These are phyloP conservation scores for Microbotryum lychnidis-dioicae DNA, from an alignment of 1,284 basidiomycete genomes.

Conservation along the genomic window DNA sequence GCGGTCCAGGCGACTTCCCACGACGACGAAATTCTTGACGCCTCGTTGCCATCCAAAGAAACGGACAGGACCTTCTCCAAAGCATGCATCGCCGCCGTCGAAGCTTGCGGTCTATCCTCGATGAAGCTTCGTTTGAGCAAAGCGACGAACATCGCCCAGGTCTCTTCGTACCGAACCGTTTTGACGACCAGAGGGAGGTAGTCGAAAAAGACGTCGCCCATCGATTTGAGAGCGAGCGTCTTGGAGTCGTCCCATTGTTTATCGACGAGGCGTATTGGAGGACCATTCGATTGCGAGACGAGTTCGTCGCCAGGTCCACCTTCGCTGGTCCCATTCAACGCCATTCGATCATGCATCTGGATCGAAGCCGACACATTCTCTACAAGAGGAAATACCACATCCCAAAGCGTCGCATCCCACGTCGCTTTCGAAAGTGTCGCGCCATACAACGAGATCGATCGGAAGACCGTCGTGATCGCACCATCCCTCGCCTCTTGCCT, in stretches of 20 bases:
- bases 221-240: slow-evolving; percentile 71
- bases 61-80: slow-evolving; percentile 60
- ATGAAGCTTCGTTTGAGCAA: slow-evolving; percentile 62
- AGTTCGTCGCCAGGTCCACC: slow-evolving; percentile 6
- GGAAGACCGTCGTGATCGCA: slow-evolving; percentile 89
- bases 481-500: slow-evolving; percentile 83
- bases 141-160: slow-evolving; percentile 63
- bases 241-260: slow-evolving; percentile 75
- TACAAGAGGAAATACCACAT: slow-evolving; percentile 79
- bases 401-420: slow-evolving; percentile 83
- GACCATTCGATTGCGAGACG: slow-evolving; percentile 24
- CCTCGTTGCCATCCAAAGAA: slow-evolving; percentile 46
- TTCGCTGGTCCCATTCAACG: slow-evolving; percentile 7
- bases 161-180: slow-evolving; percentile 58
- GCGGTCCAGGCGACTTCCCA: slow-evolving; percentile 59
- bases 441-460: slow-evolving; percentile 88
- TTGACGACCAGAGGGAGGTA: slow-evolving; percentile 69
- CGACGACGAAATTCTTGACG: slow-evolving; percentile 45
- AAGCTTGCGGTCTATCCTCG: slow-evolving; percentile 58
- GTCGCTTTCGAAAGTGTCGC: slow-evolving; percentile 64
- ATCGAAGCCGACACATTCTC: slow-evolving; percentile 49
- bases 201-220: slow-evolving; percentile 72
- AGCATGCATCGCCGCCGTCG: slow-evolving; percentile 68
- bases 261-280: slow-evolving; percentile 26
- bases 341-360: slow-evolving; percentile 1